Evolutionary conservation across 371 early-diverging fungal genomes (phyloP).

Genomic region (Mucor lusitanicus): DNA sequence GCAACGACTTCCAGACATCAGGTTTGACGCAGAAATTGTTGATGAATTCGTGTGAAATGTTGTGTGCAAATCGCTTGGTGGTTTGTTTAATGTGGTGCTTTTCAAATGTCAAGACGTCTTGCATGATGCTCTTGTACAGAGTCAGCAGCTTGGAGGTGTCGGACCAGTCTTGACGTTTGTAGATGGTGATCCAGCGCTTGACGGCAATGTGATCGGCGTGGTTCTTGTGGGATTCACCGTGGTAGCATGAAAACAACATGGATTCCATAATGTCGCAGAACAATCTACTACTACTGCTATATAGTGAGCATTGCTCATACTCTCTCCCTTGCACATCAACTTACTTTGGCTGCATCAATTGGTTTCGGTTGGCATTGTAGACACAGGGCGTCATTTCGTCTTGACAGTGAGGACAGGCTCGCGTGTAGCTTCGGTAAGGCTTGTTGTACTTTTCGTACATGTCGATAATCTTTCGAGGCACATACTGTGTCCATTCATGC

Average conservation of each 20-base stretch:
- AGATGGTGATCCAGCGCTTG: conserved; percentile 23
- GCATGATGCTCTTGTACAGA: conserved; percentile 17
- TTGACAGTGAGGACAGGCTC: conserved; percentile 54
- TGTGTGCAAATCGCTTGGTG: conserved; percentile 6
- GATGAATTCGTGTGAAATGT: conserved; percentile 20
- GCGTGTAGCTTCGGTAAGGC: conserved; percentile 54
- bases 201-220: conserved; percentile 22
- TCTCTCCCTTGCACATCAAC: neutral
- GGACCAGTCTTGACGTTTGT: conserved; percentile 16
- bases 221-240: conserved; percentile 15
- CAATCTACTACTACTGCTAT: neutral
- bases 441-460: conserved; percentile 56
- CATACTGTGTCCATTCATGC: conserved; percentile 54
- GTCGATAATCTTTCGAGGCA: conserved; percentile 23
- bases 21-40: conserved; percentile 26
- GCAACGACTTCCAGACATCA: conserved; percentile 64
- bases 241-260: conserved; percentile 13
- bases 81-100: conserved; percentile 7
- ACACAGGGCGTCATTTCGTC: conserved; percentile 41
- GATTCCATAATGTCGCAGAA: conserved; percentile 18
- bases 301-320: neutral
- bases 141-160: conserved; percentile 10
- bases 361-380: conserved; percentile 1
- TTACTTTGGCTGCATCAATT: neutral
- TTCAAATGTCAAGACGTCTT: conserved; percentile 23